Base-by-base conservation (phyloP, 331 rosid genomes). In the Quercus tomentella region DNA sequence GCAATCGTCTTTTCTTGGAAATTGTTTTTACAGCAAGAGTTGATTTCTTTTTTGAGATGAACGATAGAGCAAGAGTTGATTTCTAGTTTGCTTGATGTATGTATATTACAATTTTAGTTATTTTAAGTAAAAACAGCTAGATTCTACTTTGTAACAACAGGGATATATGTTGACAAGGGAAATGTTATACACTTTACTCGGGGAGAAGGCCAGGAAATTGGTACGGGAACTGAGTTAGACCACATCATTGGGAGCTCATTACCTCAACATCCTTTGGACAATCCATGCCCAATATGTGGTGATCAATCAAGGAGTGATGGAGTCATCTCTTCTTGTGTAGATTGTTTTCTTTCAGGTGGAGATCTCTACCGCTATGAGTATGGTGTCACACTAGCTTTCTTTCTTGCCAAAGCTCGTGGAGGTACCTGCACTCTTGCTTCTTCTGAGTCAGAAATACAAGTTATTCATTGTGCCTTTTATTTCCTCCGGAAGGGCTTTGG, bases 181-280 rank as follows among this genome's bases (percentile, higher is more conserved):
- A 88, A 74, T 74, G 96, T 94, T 80, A 84, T 92, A 72, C 97
- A 92, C 80, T 94, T 92, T 87, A 92, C 98, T 35, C 82, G 85
- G 10, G 88, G 88, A 60, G 82, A 67, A 77, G 85, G 79, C 20
- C 83, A 75, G 82, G 89, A 89, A 82, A 81, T 25, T 43, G 89
- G 90, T 60, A 80, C 86, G 0, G 83, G 87, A 66, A 88, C 84
- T 28, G 54, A 72, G 45, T 33, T 89, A n/a, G 84, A 88, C 60
- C 81, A 88, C 54, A 4, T 90, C 22, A 20, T 84, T 60, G 6
- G 61, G 71, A 81, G 90, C 77, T 89, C 91, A 72, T 68, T 73
- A 70, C 71, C 91, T 1, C 52, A 86, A 31, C 71, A 52, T 56
- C 41, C 85, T 22, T 10, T 43, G 2, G 83, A 75, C 77, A 88